A percentile compares a stretch with the other conserved stretches of the same genome.
phyloP scores from a whole-genome alignment of 331 rosid genomes.

The Spiraea crenata region DNA sequence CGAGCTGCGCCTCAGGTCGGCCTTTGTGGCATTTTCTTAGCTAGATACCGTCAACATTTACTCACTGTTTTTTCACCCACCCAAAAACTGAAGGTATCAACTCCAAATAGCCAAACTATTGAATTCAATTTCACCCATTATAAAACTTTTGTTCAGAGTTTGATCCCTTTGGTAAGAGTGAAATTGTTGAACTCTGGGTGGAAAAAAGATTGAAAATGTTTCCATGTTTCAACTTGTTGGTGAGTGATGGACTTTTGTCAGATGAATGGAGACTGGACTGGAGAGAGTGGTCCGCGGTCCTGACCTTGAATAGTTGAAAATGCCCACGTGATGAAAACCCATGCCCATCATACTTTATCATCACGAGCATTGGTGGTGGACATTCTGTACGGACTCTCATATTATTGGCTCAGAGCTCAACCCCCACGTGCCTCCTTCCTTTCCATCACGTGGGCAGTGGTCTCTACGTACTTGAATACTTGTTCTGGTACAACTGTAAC shows the following conservation, averaged over 20 bases:
- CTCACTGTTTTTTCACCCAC: not conserved
- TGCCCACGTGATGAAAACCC: not conserved
- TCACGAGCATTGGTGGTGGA: conserved; percentile 9
- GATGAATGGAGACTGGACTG: not conserved
- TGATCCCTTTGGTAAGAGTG: too few relatives aligned
- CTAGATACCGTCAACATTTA: not conserved
- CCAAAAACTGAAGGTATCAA: too few relatives aligned
- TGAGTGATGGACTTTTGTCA: not conserved
- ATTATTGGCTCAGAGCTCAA: conserved; percentile 12
- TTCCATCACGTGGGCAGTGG: conserved; percentile 15
- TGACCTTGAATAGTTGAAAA: not conserved
- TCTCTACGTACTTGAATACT: not conserved
- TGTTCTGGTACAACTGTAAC: not conserved
- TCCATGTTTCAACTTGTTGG: too few relatives aligned
- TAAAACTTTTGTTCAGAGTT: too few relatives aligned
- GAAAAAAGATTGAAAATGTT: too few relatives aligned
- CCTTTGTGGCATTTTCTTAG: not conserved
- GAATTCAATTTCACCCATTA: too few relatives aligned
- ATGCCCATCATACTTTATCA: not conserved
- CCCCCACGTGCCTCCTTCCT: conserved; percentile 16
- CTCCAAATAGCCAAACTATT: too few relatives aligned
- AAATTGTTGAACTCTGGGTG: too few relatives aligned
- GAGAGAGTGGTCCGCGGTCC: not conserved
- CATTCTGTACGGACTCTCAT: not conserved
- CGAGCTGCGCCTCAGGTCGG: not conserved